phyloP scores from a whole-genome alignment of 371 early-diverging fungal genomes.

The Rhizopus delemar region DNA sequence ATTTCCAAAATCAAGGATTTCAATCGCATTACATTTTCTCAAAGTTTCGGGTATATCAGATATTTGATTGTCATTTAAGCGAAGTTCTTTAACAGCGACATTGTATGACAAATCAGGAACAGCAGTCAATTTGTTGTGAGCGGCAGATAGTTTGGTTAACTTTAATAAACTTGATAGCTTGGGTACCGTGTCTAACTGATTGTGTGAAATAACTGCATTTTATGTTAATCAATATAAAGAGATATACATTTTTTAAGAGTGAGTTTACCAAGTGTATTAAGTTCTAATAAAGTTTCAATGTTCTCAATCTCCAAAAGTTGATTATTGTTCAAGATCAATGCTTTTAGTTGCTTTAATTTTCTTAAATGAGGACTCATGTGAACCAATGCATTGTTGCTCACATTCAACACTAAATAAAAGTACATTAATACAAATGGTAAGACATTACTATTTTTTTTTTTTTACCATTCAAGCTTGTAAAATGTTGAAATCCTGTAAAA shows the following conservation, averaged over 20 bases:
- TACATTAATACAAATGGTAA: neutral
- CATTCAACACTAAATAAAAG: constrained; percentile 64
- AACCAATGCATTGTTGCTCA: constrained; percentile 71
- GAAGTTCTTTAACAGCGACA: constrained; percentile 67
- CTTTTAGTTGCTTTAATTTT: constrained; percentile 67
- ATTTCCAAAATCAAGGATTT: constrained; percentile 76
- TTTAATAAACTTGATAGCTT: constrained; percentile 55
- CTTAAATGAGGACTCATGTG: constrained; percentile 63
- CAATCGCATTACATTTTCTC: constrained; percentile 55
- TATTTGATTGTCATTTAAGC: constrained; percentile 80
- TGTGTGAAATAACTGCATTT: constrained; percentile 74
- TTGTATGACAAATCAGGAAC: constrained; percentile 70
- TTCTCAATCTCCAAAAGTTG: constrained; percentile 66
- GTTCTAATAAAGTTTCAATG: constrained; percentile 54
- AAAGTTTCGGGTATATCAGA: constrained; percentile 63
- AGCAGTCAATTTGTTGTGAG: constrained; percentile 69
- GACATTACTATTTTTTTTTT: neutral
- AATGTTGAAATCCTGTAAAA: constrained; percentile 60
- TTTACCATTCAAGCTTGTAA: constrained; percentile 66
- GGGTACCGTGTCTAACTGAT: constrained; percentile 65
- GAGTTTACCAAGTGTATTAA: constrained; percentile 70
- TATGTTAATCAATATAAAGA: neutral
- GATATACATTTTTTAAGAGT: too few relatives aligned
- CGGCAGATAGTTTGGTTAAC: constrained; percentile 74
- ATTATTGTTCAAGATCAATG: constrained; percentile 84